phyloP scores from a whole-genome alignment of 345 rosid genomes.

The Gossypium raimondii region DNA sequence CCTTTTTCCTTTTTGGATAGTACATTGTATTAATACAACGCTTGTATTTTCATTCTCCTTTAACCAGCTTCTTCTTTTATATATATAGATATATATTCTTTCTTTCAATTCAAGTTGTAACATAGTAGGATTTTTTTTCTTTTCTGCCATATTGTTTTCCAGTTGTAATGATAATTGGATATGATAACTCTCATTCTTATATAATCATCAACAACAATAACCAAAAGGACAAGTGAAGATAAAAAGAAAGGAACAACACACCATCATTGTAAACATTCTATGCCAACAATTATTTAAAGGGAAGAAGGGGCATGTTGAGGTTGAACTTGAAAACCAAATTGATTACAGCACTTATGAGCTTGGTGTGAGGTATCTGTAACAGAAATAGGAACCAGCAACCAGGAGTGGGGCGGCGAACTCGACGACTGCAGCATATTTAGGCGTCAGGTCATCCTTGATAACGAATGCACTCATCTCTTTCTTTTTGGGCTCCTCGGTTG shows the following conservation, averaged over 20 bases:
- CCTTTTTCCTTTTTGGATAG: neutral
- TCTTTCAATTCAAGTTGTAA: neutral
- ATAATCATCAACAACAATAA: neutral
- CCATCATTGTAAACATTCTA: neutral
- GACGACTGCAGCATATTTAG: conserved; percentile 23
- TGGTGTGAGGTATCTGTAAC: conserved; percentile 30
- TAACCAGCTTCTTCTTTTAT: neutral
- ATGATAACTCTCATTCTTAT: neutral
- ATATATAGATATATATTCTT: too few species aligned
- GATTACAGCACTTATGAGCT: conserved; percentile 4
- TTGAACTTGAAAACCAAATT: neutral
- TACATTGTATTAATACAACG: neutral
- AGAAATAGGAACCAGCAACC: conserved; percentile 45
- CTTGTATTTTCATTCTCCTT: neutral
- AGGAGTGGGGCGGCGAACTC: conserved; percentile 41
- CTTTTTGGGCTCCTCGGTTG: conserved; percentile 22
- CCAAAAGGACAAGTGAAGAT: neutral
- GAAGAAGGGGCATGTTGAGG: neutral
- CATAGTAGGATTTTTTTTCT: neutral
- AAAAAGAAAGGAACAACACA: neutral
- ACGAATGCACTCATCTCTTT: conserved; percentile 46
- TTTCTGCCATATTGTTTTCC: neutral
- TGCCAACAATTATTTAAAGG: neutral
- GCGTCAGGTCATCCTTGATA: conserved; percentile 28
- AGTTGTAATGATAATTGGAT: neutral